Conservation (phyloP, 164 flowering plant species). For the Liriodendron chinense region DNA sequence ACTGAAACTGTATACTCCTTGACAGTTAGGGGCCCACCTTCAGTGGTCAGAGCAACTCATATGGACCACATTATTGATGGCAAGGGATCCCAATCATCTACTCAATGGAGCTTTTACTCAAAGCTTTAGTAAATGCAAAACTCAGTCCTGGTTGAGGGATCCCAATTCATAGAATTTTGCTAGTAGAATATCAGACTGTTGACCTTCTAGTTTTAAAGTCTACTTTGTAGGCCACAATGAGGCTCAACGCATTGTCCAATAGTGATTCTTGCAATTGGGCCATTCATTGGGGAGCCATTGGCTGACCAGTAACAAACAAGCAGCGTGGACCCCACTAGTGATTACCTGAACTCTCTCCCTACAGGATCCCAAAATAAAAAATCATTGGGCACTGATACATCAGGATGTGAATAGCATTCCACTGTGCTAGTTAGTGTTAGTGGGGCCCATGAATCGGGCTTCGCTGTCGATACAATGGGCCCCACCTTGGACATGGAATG, state of each 20-base stretch:
- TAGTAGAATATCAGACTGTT: not conserved
- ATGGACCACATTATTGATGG: not conserved
- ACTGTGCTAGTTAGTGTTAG: no score
- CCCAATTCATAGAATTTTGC: not conserved
- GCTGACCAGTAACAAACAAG: not conserved
- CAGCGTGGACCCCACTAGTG: not conserved
- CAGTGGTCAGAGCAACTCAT: no score
- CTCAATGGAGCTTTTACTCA: no score
- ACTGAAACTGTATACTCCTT: no score
- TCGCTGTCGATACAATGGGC: not conserved
- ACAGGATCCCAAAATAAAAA: not conserved
- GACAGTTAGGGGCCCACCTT: no score
- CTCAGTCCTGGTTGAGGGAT: not conserved
- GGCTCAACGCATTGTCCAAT: not conserved
- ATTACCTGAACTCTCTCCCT: not conserved
- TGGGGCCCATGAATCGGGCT: not conserved
- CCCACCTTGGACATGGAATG: not conserved
- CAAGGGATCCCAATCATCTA: not conserved
- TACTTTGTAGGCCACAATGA: not conserved
- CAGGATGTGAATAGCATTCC: no score
- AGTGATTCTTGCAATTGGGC: not conserved
- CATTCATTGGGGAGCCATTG: not conserved
- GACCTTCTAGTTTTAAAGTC: not conserved
- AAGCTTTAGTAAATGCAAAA: not conserved
- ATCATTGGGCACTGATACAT: not conserved